These are phyloP conservation scores for Macrocystidia cucumis DNA, from an alignment of 1,284 basidiomycete genomes.

Conservation along the genomic window DNA sequence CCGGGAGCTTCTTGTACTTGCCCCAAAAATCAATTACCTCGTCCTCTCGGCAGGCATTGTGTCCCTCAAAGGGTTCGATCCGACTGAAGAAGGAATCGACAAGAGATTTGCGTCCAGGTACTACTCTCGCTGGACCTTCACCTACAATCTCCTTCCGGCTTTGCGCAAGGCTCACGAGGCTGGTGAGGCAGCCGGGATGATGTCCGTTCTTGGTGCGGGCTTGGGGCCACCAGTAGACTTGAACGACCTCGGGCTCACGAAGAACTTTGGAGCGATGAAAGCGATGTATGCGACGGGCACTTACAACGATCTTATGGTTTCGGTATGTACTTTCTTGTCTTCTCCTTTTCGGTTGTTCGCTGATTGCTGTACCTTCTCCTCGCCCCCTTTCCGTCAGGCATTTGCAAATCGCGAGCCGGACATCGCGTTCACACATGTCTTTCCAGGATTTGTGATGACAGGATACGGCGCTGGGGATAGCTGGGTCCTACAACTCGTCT, in stretches of 20 bases:
- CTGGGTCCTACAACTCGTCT: conserved; percentile 3
- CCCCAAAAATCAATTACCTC: conserved; percentile 28
- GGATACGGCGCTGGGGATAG: conserved; percentile 7
- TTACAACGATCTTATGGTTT: conserved; percentile 26
- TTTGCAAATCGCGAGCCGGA: conserved; percentile 24
- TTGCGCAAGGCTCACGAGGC: conserved; percentile 17
- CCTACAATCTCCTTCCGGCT: conserved; percentile 20
- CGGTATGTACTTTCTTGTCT: conserved; percentile 15
- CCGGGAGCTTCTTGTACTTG: conserved; percentile 13
- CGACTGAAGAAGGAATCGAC: conserved; percentile 32
- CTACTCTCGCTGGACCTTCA: conserved; percentile 25
- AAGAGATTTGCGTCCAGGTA: conserved; percentile 23
- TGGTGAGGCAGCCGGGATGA: conserved; percentile 27
- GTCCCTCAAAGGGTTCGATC: conserved; percentile 19
- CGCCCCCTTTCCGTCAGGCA: too few species aligned
- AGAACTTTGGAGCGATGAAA: conserved; percentile 15
- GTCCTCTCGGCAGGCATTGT: conserved; percentile 24
- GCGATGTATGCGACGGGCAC: conserved; percentile 17
- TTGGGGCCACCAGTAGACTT: conserved; percentile 19
- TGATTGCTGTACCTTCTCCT: too few species aligned
- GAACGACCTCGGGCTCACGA: conserved; percentile 28
- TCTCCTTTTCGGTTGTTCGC: conserved; percentile 1
- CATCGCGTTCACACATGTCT: conserved; percentile 25
- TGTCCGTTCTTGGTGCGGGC: conserved; percentile 26
- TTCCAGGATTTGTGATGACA: conserved; percentile 24